Evolutionary conservation across 768 basidiomycete species (phyloP).

Genomic region (Kwoniella bestiolae): DNA sequence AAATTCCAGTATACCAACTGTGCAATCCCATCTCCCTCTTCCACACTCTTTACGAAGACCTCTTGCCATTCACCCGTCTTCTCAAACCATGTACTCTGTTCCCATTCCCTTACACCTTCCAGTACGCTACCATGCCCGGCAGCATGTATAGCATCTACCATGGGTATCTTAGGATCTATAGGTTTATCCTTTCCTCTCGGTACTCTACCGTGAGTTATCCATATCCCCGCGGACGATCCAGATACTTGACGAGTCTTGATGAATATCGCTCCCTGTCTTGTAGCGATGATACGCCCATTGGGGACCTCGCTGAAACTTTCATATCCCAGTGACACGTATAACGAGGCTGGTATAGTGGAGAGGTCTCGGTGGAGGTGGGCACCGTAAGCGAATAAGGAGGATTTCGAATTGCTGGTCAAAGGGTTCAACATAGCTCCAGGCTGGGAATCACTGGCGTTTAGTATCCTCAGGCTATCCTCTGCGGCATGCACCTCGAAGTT

Average conservation of each 20-base stretch:
- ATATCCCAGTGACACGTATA: slow-evolving; percentile 28
- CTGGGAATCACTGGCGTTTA: slow-evolving; percentile 46
- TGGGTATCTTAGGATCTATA: slow-evolving; percentile 47
- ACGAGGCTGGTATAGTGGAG: slow-evolving; percentile 18
- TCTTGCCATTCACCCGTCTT: slow-evolving; percentile 44
- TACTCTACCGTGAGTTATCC: slow-evolving; percentile 52
- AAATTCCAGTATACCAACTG: slow-evolving; percentile 51
- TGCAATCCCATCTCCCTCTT: slow-evolving; percentile 21
- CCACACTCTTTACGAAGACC: slow-evolving; percentile 34
- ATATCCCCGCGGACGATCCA: slow-evolving; percentile 29
- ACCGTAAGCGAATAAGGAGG: slow-evolving; percentile 48
- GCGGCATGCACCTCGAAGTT: slow-evolving; percentile 39
- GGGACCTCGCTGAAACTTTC: slow-evolving; percentile 28
- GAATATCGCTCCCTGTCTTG: slow-evolving; percentile 45
- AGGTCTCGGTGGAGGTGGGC: slow-evolving; percentile 37
- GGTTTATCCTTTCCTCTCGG: slow-evolving; percentile 40
- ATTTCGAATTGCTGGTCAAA: slow-evolving; percentile 25
- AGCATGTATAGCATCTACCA: slow-evolving; percentile 38
- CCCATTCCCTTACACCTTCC: slow-evolving; percentile 43
- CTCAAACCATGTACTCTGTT: slow-evolving; percentile 28
- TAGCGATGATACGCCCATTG: slow-evolving; percentile 40
- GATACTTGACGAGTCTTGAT: slow-evolving; percentile 36
- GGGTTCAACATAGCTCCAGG: slow-evolving; percentile 46
- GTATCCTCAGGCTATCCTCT: slow-evolving; percentile 32
- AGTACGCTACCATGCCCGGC: slow-evolving; percentile 33